Evolutionary conservation across 139 green algal genomes (phyloP), one percentile per base, ranked within the genome.

Genomic region (Chlamydomonas sphaeroides): DNA sequence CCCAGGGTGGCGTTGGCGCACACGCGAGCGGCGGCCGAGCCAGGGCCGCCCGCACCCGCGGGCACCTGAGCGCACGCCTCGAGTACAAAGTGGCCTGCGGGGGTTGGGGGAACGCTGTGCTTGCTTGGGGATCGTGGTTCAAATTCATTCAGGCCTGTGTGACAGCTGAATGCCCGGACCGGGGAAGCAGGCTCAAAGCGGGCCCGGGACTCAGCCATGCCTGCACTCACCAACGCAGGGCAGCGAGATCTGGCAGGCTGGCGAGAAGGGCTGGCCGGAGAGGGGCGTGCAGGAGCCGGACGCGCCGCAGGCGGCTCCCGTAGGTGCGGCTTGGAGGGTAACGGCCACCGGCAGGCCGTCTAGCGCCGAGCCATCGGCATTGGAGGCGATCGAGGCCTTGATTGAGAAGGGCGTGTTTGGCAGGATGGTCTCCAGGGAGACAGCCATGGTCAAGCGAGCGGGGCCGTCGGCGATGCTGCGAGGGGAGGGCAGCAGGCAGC

Each of bases 191-290:
- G n/a, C n/a, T n/a, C n/a, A n/a, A n/a, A n/a, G n/a, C n/a, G n/a
- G n/a, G n/a, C n/a, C n/a, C n/a, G n/a, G n/a, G n/a, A n/a, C n/a
- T n/a, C n/a, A n/a, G n/a, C n/a, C n/a, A n/a, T n/a, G n/a, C n/a
- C n/a, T n/a, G n/a, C n/a, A n/a, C n/a, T n/a, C n/a, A n/a, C n/a
- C n/a, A n/a, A 79, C 66, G 71, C 87, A 91, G 17, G 87, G 87
- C 53, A 91, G 80, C 33, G 36, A 30, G 53, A 91, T 68, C 79
- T 88, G 87, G 79, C 83, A 91, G 32, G 20, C 15, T 0, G n/a
- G 1, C 2, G 53, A 42, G 59, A 74, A 79, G 32, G n/a, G n/a
- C 38, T 78, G 63, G n/a, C 41, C 32, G 28, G 39, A n/a, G 20
- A 70, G 26, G 26, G 35, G 1, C 14, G 56, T 20, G 41, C 71